phyloP scores from a whole-genome alignment of 441 rosid genomes.

The Rhodomyrtus psidioides region DNA sequence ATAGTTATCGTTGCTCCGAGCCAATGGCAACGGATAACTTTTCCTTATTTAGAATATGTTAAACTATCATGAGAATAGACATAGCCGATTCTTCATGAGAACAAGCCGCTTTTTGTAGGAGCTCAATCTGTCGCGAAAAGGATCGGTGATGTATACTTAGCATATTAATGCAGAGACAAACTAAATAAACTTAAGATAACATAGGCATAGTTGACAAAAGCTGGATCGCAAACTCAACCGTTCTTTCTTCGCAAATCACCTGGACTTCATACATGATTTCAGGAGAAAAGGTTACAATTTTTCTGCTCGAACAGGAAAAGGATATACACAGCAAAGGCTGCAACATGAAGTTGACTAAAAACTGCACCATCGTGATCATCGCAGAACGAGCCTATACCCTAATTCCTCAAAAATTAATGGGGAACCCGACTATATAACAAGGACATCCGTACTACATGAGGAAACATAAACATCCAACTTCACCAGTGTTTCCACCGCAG shows the following conservation, averaged over 20 bases:
- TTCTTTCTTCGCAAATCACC: background rate
- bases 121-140: background rate
- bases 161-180: background rate
- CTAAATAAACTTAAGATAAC: background rate
- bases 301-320: background rate
- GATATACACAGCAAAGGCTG: background rate
- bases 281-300: background rate
- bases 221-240: background rate
- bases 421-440: background rate
- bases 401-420: background rate
- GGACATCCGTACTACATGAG: background rate
- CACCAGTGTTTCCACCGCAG: background rate
- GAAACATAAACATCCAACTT: background rate
- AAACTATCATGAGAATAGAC: background rate
- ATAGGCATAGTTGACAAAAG: background rate
- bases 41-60: background rate
- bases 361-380: background rate
- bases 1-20: background rate
- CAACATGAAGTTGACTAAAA: background rate
- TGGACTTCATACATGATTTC: background rate
- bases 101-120: background rate
- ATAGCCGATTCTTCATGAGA: background rate
- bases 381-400: background rate
- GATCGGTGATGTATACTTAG: background rate
- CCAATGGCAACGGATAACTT: background rate